Evolutionary conservation across 2,329 filamentous ascomycete species (phyloP), one percentile per base, ranked within the genome.

Genomic region (Lecanicillium sp.): DNA sequence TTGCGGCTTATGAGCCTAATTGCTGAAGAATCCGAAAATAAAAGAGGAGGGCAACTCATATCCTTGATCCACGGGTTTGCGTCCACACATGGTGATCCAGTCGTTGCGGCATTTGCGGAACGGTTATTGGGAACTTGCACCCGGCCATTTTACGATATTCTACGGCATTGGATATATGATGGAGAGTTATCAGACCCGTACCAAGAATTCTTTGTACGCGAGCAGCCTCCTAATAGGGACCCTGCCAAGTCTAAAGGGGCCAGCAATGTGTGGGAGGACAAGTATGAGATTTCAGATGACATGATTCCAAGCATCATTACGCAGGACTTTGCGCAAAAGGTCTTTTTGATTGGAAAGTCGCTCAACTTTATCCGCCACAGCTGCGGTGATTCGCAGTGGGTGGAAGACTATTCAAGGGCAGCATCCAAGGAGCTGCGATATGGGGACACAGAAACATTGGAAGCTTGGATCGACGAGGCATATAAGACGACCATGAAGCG

Each of bases 401-500:
- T 98, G 2, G 89, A 95, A 54, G 81, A 81, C 22, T 96, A 98
- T 62, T 95, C 89, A 19, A 95, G 94, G 56, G 83, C 81, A 35
- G 85, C 89, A 1, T 95, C 89, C 9, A 94, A 92, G 60, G 87
- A 95, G 60, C 71, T 98, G 25, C 78, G 79, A 35, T 96, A 98
- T 55, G 89, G 89, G 36, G 90, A 96, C 59, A 95, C 89, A 7
- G 86, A 86, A 0, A 94, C 83, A 2, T 73, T 98, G 1, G 89
- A 95, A 57, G 78, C 80, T 1, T 95, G 87, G 62, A 98, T 98
- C 50, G 92, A 95, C 50, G 86, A 95, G 51, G 92, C 94, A 2
- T 95, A 98, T 67, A 95, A 94, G 60, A 92, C 87, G 1, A 96
- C 94, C 5, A 98, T 98, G 90, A 87, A 87, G 41, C 83, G 90